Evolutionary conservation across 1,284 basidiomycete species (phyloP).

Genomic region (Peniophora sp.): DNA sequence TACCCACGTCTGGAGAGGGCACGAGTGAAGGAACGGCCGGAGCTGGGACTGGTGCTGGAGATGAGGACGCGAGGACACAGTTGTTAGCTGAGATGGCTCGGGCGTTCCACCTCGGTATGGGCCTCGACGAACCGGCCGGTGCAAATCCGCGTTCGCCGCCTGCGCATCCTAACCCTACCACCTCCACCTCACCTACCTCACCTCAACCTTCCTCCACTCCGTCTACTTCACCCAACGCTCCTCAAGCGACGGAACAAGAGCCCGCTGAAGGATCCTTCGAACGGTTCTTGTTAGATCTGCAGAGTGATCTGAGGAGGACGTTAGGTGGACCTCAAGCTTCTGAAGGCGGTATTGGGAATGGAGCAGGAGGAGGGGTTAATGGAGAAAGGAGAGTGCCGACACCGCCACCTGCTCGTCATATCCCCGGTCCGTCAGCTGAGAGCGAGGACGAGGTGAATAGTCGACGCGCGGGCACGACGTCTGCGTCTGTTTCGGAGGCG

Average conservation of each 20-base stretch:
- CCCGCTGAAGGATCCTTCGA: constrained; percentile 69
- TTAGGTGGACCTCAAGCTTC: constrained; percentile 27
- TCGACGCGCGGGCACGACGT: not conserved
- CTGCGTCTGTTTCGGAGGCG: no score
- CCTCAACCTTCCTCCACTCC: constrained; percentile 1
- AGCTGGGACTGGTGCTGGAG: constrained; percentile 21
- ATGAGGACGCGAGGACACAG: constrained; percentile 46
- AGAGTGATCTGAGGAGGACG: constrained; percentile 55
- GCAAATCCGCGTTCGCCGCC: constrained; percentile 1
- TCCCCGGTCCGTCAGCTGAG: not conserved
- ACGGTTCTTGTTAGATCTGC: constrained; percentile 65
- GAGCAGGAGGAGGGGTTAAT: no score
- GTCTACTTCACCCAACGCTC: constrained; percentile 6
- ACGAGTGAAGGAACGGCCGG: constrained; percentile 1
- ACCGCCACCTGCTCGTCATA: no score
- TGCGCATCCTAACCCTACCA: not conserved
- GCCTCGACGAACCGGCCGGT: constrained; percentile 25
- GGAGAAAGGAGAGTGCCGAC: not conserved
- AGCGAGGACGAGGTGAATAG: not conserved
- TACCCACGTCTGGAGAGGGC: not conserved
- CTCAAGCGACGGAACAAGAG: no score
- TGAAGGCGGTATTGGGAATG: no score
- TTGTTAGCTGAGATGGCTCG: constrained; percentile 72
- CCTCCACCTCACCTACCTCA: not conserved
- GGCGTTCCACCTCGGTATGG: constrained; percentile 65